Percentiles rank a stretch among this genome's conserved stretches.
These are phyloP conservation scores for Ceratobasidium sp. DNA, from an alignment of 1,284 basidiomycete species.

Conservation along the genomic window DNA sequence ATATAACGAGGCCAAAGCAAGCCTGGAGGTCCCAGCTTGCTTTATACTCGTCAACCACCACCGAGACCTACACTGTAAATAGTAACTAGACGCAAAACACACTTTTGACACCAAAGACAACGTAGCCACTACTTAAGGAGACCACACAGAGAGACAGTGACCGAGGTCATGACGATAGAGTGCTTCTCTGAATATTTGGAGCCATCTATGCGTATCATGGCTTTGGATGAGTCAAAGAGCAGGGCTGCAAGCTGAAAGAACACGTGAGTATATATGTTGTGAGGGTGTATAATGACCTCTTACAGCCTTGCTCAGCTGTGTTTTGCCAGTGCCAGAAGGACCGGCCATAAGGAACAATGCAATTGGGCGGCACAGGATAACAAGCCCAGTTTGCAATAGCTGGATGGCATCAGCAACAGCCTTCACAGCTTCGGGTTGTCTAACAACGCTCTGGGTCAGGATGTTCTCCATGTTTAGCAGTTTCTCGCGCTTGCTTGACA, in stretches of 20 bases:
- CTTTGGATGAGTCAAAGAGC: slow-evolving; percentile 90
- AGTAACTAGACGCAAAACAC: too few relatives aligned
- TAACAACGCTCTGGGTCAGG: slow-evolving; percentile 77
- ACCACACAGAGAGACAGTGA: too few relatives aligned
- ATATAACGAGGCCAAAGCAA: too few relatives aligned
- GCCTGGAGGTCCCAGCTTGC: too few relatives aligned
- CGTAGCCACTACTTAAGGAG: too few relatives aligned
- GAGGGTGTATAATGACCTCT: slow-evolving; percentile 55
- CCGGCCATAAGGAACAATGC: slow-evolving; percentile 95
- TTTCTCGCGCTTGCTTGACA: slow-evolving; percentile 92
- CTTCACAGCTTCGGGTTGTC: slow-evolving; percentile 90
- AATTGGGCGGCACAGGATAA: slow-evolving; percentile 86
- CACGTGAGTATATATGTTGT: slow-evolving; percentile 51
- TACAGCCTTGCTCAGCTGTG: slow-evolving; percentile 91
- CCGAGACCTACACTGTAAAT: too few relatives aligned
- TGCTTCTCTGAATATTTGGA: slow-evolving; percentile 96
- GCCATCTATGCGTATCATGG: slow-evolving; percentile 93
- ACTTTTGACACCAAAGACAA: too few relatives aligned
- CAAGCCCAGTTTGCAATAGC: slow-evolving; percentile 89
- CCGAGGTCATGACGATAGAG: slow-evolving; percentile 66
- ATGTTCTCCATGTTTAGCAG: slow-evolving; percentile 84
- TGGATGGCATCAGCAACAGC: slow-evolving; percentile 94
- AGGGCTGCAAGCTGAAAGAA: slow-evolving; percentile 79
- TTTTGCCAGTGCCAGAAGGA: slow-evolving; percentile 93
- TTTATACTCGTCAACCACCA: too few relatives aligned